A percentile compares a stretch with the other conserved stretches of the same genome.
Evolutionary conservation across 495 filamentous ascomycete genomes (phyloP).

Genomic region (Paragyromitra xinjiangensis): DNA sequence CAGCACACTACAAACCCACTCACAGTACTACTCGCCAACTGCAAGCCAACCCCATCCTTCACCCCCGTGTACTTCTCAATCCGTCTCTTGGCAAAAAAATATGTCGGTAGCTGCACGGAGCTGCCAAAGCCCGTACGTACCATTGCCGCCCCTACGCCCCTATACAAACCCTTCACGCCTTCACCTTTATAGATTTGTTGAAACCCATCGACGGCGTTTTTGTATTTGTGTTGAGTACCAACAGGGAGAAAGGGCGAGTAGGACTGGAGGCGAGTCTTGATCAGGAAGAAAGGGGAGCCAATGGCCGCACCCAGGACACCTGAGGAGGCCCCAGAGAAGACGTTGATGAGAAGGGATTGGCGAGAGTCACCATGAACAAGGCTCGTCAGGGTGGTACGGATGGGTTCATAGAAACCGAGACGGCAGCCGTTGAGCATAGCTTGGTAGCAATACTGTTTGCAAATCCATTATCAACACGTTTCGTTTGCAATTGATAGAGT

Average conservation of each 20-base stretch:
- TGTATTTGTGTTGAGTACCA: conserved; percentile 93
- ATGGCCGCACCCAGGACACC: conserved; percentile 89
- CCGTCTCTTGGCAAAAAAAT: conserved; percentile 95
- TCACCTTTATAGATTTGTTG: conserved; percentile 78
- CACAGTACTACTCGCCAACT: conserved; percentile 85
- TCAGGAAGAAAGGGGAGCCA: conserved; percentile 96
- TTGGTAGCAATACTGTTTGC: conserved; percentile 84
- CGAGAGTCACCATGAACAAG: conserved; percentile 74
- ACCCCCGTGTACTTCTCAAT: conserved; percentile 82
- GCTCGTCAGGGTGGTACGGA: conserved; percentile 70
- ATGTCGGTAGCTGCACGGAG: conserved; percentile 94
- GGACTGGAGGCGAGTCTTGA: conserved; percentile 95
- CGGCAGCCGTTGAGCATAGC: conserved; percentile 95
- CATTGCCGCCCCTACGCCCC: conserved; percentile 94
- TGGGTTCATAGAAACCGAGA: conserved; percentile 96
- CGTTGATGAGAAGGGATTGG: conserved; percentile 88
- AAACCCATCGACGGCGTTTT: conserved; percentile 83
- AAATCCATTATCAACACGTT: background rate
- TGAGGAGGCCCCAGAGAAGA: conserved; percentile 86
- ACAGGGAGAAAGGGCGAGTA: conserved; percentile 94
- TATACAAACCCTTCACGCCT: conserved; percentile 82
- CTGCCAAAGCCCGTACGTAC: conserved; percentile 94
- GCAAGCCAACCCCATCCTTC: conserved; percentile 88
- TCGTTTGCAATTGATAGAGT: background rate
- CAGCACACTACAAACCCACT: conserved; percentile 97